Evolutionary conservation across 2,329 filamentous ascomycete species (phyloP).

Genomic region (Eutypa lata): DNA sequence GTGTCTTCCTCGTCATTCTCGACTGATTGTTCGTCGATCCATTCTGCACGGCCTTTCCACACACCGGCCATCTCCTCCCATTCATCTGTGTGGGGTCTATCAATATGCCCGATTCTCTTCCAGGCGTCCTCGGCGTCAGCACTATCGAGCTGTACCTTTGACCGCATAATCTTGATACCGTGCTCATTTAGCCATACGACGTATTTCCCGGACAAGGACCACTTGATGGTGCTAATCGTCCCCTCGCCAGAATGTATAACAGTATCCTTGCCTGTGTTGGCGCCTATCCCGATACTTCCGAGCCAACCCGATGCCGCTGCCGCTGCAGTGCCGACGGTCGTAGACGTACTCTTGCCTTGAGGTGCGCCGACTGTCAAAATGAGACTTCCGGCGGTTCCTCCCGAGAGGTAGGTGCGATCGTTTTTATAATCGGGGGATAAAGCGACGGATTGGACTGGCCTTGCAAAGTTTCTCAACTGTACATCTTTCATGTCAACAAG

Average conservation of each 20-base stretch:
- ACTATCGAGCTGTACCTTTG: constrained; percentile 75
- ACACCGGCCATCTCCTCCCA: constrained; percentile 97
- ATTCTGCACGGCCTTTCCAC: constrained; percentile 89
- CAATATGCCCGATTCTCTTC: constrained; percentile 91
- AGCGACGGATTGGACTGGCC: constrained; percentile 87
- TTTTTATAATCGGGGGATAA: constrained; percentile 93
- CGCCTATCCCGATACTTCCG: constrained; percentile 77
- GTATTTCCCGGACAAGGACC: constrained; percentile 89
- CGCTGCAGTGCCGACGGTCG: constrained; percentile 77
- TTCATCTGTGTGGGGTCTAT: constrained; percentile 77
- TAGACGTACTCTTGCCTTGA: constrained; percentile 79
- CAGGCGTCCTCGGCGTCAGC: constrained; percentile 79
- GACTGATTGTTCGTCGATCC: constrained; percentile 84
- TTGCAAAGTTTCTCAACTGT: constrained; percentile 85
- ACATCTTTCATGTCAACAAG: constrained; percentile 87
- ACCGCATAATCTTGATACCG: constrained; percentile 96
- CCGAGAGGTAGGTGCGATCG: constrained; percentile 86
- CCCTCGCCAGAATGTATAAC: constrained; percentile 91
- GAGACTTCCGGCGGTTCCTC: constrained; percentile 81
- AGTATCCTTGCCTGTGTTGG: constrained; percentile 77
- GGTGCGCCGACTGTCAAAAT: constrained; percentile 82
- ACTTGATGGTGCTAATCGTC: constrained; percentile 85
- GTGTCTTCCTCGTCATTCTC: constrained; percentile 64
- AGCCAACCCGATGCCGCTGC: constrained; percentile 88
- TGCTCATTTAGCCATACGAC: constrained; percentile 96